Evolutionary conservation across 768 basidiomycete genomes (phyloP), one percentile per base, ranked within the genome.

Genomic region (Calocybe indica): DNA sequence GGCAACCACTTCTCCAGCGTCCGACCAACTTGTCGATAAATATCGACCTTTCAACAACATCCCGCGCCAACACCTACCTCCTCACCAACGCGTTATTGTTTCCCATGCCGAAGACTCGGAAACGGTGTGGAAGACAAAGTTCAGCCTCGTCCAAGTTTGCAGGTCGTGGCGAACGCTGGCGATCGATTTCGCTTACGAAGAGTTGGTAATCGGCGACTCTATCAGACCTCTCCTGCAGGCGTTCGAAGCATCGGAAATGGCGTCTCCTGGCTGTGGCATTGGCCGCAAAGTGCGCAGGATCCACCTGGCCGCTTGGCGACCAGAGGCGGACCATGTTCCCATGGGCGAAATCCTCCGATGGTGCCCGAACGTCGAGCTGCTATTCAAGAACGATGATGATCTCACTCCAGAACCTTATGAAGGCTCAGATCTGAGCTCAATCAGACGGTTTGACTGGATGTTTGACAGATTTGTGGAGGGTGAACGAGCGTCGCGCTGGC

Each of bases 371-470:
- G 37, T 51, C 14, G 37, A 40, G 6, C 33, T 38, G 38, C 32
- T 56, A n/a, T 31, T 50, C 5, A 55, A 55, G 39, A 44, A 49
- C 8, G 52, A 56, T 40, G 22, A 35, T 31, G 54, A 55, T 47
- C 35, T 30, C 32, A 55, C 46, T 31, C 43, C 38, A 8, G 12
- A 37, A 14, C 43, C 49, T 15, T 12, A n/a, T 2, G 7, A 34
- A 11, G 34, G 41, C 10, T 13, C 48, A 5, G 37, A 47, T 8
- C 46, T 52, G 10, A 13, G 34, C 40, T 45, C 42, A 4, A 40
- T 52, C 13, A 44, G 29, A 43, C 50, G 50, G 22, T 55, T 49
- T 35, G 48, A 55, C 29, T 55, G 54, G 54, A 38, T 33, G 5
- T 45, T 22, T 9, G 40, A 33, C 8, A 45, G 48, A 6, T 14